Base-by-base conservation (phyloP, 169 alveolate species). In the Cryptosporidium meleagridis region DNA sequence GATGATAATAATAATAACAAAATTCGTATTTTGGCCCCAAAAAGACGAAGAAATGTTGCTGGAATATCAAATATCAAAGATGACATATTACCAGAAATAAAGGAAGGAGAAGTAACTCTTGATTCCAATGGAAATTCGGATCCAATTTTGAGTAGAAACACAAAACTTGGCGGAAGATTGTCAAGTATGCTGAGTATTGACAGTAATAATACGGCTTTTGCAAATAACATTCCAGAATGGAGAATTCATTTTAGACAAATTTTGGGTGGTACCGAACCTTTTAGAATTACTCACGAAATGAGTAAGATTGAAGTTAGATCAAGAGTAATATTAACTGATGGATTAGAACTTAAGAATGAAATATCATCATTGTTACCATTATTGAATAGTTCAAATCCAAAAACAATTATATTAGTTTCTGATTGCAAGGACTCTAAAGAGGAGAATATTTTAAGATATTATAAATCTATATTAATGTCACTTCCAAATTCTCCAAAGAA, bases 161-260 rank as follows among this genome's bases (percentile, higher is more conserved):
- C 62, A 39, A 69, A 69, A 29, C 33, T 12, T n/a, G 37, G 65
- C 21, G 44, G 23, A 10, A n/a, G 58, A 41, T 45, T 69, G 12
- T 16, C 26, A 26, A 45, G 29, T 14, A 69, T 41, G 31, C 10
- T 23, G 41, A 69, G 62, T 12, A 69, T 41, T 69, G 84, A 69
- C n/a, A 69, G 62, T 39, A 35, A 41, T 41, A 21, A 21, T 69
- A 14, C 62, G 1, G 58, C 39, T 33, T 16, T 7, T 1, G 23
- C 86, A 53, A 53, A 14, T 59, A 70, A 51, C n/a, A 23, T 80
- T 18, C 89, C 89, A 8, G 89, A 80, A 67, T 80, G 89, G 89
- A 59, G 89, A 41, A 41, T 80, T 16, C 89, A 80, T 29, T 65
- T 61, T 26, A 61, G 89, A 62, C 89, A 80, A 29, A 26, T 80